A percentile compares a stretch with the other conserved stretches of the same genome.
These are phyloP conservation scores for Strobilomyces confusus DNA, from an alignment of 768 basidiomycete genomes.

Conservation along the genomic window DNA sequence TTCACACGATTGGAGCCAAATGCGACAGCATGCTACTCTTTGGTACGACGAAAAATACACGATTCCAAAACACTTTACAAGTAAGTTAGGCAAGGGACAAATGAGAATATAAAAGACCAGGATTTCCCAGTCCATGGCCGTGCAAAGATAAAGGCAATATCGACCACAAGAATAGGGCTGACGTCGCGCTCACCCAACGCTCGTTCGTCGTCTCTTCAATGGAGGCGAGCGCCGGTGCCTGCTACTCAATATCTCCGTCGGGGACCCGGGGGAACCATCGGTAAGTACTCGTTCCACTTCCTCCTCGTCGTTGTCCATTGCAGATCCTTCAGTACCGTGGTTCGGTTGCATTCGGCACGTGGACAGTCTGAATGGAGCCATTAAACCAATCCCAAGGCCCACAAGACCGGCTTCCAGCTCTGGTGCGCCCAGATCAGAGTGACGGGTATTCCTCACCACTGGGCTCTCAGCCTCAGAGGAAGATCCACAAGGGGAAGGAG, in stretches of 20 bases:
- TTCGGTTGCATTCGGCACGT: constrained; percentile 32
- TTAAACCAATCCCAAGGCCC: constrained; percentile 40
- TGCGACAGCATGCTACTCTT: constrained; percentile 4
- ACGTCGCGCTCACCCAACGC: constrained; percentile 13
- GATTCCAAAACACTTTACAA: constrained; percentile 32
- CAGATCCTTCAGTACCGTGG: constrained; percentile 6
- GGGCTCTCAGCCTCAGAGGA: constrained; percentile 47
- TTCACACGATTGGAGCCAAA: constrained; percentile 20
- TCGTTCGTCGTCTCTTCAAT: constrained; percentile 49
- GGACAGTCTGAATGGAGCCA: constrained; percentile 52
- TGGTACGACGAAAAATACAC: constrained; percentile 18
- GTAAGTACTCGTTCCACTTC: constrained; percentile 32
- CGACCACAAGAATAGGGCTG: constrained; percentile 17
- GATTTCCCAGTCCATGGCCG: constrained; percentile 5
- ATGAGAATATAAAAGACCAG: neutral
- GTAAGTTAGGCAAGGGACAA: constrained; percentile 25
- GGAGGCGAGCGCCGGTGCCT: constrained; percentile 36
- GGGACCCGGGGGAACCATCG: constrained; percentile 22
- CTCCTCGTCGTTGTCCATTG: constrained; percentile 29
- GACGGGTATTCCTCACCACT: constrained; percentile 35
- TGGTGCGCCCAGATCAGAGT: constrained; percentile 15
- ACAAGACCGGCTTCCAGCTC: constrained; percentile 34
- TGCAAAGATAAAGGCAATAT: constrained; percentile 13
- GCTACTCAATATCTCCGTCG: constrained; percentile 17
- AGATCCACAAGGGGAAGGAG: constrained; percentile 17